Evolutionary conservation across 2,329 filamentous ascomycete species (phyloP), one percentile per base, ranked within the genome.

Genomic region (Aspergillus fumigatus): DNA sequence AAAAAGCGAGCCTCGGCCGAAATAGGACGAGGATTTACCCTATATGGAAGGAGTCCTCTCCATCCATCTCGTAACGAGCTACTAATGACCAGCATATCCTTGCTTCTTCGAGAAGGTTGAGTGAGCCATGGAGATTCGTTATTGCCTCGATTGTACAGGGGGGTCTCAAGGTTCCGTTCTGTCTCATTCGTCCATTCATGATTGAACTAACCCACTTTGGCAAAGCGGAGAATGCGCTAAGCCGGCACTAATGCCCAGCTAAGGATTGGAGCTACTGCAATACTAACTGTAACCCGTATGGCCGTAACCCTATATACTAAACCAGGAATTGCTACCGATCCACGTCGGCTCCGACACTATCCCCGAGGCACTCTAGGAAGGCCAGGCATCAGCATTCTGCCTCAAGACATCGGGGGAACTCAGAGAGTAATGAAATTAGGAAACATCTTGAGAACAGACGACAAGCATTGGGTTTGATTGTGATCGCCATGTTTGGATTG

Each of bases 351-450:
- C 21, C 43, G 21, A 47, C n/a, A 8, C 10, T 23, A 21, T 43
- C n/a, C 10, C 40, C 21, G 40, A 43, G 51, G 48, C 14, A 32
- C 51, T 47, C 50, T 29, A 29, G 27, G 25, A 26, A 29, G 10
- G 10, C 27, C 27, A 55, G 53, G 53, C 53, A 55, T 55, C 53
- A 29, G 48, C 49, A 51, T 55, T 55, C 48, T 43, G 11, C 29
- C 29, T 6, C 32, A 6, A 38, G 14, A 7, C 14, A 38, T 17
- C 32, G 32, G 5, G 11, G 32, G 17, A 7, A 17, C 32, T 38
- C 32, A 17, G 5, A 38, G 32, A 38, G 5, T 3, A 7, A 38
- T 17, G 32, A 38, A 3, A 17, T 38, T 14, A 7, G 3, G 32
- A 38, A 38, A 3, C 14, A 32, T 17, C 32, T 38, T 17, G 3